A percentile compares a stretch with the other conserved stretches of the same genome.
Conservation (phyloP, 306 rosid genomes). For the Pyrus communis region DNA sequence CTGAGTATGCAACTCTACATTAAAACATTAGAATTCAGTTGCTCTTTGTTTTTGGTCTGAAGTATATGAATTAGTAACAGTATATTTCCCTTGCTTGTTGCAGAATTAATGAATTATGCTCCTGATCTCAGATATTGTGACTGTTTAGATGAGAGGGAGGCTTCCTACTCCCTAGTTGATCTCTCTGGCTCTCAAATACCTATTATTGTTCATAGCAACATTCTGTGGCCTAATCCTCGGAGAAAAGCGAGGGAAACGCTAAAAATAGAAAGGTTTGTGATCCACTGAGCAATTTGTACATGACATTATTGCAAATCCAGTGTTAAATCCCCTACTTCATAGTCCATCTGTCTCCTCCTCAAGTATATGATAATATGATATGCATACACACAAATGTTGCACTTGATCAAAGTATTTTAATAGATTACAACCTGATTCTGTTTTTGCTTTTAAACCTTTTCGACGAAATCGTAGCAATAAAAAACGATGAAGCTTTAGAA, state of each 20-base stretch:
- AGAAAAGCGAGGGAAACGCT: neutral
- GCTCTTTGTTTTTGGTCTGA: neutral
- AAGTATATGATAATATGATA: neutral
- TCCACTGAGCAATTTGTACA: neutral
- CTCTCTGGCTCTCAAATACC: neutral
- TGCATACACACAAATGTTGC: neutral
- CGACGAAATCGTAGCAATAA: neutral
- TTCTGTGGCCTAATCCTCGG: neutral
- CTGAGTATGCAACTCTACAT: constrained; percentile 13
- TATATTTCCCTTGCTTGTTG: neutral
- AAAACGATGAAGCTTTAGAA: neutral
- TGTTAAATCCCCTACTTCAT: neutral
- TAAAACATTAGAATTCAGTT: neutral
- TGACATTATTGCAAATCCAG: neutral
- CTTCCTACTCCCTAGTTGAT: neutral
- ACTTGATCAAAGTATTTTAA: neutral
- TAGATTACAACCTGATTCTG: neutral
- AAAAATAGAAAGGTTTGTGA: neutral
- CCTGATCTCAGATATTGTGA: neutral
- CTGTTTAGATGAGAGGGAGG: neutral
- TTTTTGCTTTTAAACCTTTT: neutral
- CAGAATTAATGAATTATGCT: neutral
- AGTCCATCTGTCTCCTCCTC: neutral
- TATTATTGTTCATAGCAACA: neutral
- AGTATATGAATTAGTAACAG: neutral